phyloP scores from a whole-genome alignment of 1,284 basidiomycete species.

The Naganishia sp. region DNA sequence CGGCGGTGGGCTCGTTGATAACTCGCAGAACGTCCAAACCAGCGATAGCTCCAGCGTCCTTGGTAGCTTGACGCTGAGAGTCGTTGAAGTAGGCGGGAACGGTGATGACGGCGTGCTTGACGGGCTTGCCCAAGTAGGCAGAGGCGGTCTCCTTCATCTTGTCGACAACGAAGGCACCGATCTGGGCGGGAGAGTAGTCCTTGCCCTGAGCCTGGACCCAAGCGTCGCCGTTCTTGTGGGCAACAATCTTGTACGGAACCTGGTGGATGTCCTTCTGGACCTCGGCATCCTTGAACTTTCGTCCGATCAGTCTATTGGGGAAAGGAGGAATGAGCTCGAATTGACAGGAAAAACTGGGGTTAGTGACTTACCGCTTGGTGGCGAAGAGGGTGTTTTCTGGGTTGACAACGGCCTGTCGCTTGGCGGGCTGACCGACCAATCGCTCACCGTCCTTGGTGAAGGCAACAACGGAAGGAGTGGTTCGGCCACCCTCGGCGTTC shows the following conservation, averaged over 20 bases:
- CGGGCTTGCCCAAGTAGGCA: constrained; percentile 84
- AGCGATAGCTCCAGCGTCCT: constrained; percentile 94
- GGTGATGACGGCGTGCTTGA: constrained; percentile 89
- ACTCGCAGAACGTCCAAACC: constrained; percentile 96
- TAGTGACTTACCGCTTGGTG: constrained; percentile 72
- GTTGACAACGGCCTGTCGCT: constrained; percentile 97
- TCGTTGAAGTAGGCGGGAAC: constrained; percentile 99
- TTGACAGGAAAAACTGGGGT: not conserved
- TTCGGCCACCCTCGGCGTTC: constrained; percentile 95
- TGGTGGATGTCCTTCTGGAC: constrained; percentile 81
- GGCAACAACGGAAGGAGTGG: constrained; percentile 96
- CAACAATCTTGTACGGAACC: constrained; percentile 72
- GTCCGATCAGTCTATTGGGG: constrained; percentile 69
- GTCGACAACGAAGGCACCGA: constrained; percentile 77
- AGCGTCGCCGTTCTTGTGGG: constrained; percentile 62
- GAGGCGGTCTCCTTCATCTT: constrained; percentile 98
- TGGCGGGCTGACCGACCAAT: constrained; percentile 91
- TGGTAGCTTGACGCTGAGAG: constrained; percentile 96
- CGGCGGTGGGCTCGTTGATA: constrained; percentile 98
- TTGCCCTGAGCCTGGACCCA: constrained; percentile 71
- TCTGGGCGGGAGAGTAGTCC: constrained; percentile 63
- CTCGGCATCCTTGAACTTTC: constrained; percentile 89
- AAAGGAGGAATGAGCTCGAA: not conserved
- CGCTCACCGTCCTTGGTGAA: constrained; percentile 95
- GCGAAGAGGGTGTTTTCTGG: constrained; percentile 90